Conservation (phyloP, 208 protist species). For the Trypanosomatidae sp. region DNA sequence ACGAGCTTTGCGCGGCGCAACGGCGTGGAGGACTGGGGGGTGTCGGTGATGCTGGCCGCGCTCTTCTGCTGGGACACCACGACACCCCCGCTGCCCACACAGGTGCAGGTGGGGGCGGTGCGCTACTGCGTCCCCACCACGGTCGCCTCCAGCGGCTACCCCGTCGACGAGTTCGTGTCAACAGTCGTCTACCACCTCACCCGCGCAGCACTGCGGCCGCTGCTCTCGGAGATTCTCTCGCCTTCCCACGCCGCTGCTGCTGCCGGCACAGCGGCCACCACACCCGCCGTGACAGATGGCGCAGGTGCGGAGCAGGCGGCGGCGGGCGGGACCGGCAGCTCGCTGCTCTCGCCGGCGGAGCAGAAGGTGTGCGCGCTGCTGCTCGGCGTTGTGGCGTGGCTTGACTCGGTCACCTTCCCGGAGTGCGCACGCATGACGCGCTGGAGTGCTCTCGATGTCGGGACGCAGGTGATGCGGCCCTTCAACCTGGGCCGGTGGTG, state of each 20-base stretch:
- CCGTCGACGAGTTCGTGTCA: too few relatives aligned
- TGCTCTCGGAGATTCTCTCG: background rate
- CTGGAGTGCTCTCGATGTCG: constrained; percentile 24
- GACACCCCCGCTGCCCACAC: constrained; percentile 3
- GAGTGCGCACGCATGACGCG: constrained; percentile 9
- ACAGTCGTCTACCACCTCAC: constrained; percentile 9
- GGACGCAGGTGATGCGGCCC: constrained; percentile 16
- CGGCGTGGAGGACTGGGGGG: constrained; percentile 16
- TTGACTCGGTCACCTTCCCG: constrained; percentile 7
- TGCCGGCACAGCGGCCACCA: background rate
- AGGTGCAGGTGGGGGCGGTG: background rate
- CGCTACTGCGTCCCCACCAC: constrained; percentile 5
- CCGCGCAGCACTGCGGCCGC: constrained; percentile 9
- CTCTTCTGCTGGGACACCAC: constrained; percentile 24
- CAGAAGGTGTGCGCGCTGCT: constrained; percentile 12
- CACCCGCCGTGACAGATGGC: too few relatives aligned
- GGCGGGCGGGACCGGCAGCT: background rate
- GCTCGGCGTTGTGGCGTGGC: constrained; percentile 11
- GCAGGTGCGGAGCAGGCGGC: too few relatives aligned
- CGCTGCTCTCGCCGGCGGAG: constrained; percentile 2
- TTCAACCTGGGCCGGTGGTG: constrained; percentile 16
- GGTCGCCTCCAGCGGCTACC: background rate
- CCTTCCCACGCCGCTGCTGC: background rate
- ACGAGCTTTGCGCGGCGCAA: constrained; percentile 14
- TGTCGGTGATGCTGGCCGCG: constrained; percentile 13